These are phyloP conservation scores for Dillenia suffruticosa DNA, from an alignment of 164 flowering plant species.

Conservation along the genomic window DNA sequence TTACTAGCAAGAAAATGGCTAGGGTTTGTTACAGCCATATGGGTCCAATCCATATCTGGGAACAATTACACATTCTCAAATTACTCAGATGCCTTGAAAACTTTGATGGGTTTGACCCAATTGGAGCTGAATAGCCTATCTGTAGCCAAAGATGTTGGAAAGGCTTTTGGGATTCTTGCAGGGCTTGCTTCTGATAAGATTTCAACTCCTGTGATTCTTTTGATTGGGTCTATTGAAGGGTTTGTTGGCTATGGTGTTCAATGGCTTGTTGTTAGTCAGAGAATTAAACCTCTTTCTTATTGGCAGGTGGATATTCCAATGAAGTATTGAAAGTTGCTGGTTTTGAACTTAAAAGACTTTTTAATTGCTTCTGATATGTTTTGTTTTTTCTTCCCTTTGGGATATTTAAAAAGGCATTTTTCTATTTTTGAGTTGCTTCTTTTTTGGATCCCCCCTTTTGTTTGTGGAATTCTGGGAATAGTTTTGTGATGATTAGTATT, in stretches of 20 bases:
- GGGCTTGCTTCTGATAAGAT: slow-evolving; percentile 68
- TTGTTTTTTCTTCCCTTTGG: too few species aligned
- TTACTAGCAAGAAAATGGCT: slow-evolving; percentile 64
- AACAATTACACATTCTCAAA: slow-evolving; percentile 89
- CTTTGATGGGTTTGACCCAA: slow-evolving; percentile 72
- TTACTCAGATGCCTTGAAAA: slow-evolving; percentile 67
- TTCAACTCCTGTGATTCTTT: slow-evolving; percentile 52
- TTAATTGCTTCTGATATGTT: too few species aligned
- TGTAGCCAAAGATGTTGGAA: slow-evolving; percentile 80
- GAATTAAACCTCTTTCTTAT: slow-evolving; percentile 58
- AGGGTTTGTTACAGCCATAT: slow-evolving; percentile 80
- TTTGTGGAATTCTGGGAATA: too few species aligned
- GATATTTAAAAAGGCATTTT: too few species aligned
- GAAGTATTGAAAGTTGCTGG: too few species aligned
- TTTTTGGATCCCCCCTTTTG: too few species aligned
- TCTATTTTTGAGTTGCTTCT: too few species aligned
- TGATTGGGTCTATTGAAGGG: slow-evolving; percentile 78
- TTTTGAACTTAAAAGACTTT: too few species aligned
- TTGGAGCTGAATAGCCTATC: slow-evolving; percentile 71
- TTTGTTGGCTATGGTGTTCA: slow-evolving; percentile 77
- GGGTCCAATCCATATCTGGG: slow-evolving; percentile 88
- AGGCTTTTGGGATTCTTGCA: slow-evolving; percentile 77
- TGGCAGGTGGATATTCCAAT: slow-evolving; percentile 55
- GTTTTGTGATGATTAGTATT: too few species aligned
- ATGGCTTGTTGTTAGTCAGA: slow-evolving; percentile 75